phyloP scores from a whole-genome alignment of 2,329 filamentous ascomycete species.

The Paecilomyces fulvus region DNA sequence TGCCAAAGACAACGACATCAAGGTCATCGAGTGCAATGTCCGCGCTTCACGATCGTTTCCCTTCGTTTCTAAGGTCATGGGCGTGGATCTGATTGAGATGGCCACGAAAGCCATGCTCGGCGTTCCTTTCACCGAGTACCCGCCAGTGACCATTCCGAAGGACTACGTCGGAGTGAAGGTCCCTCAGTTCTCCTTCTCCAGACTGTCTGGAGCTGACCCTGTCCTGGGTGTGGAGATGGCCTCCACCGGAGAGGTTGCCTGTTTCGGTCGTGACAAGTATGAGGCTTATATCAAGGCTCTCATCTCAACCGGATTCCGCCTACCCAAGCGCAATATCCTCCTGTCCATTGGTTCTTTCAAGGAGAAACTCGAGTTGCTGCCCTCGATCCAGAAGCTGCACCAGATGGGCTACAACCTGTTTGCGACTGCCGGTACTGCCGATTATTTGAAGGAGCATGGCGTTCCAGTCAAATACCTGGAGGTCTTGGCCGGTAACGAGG shows the following conservation, averaged over 20 bases:
- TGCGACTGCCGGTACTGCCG: slow-evolving; percentile 90
- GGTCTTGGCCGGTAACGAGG: slow-evolving; percentile 66
- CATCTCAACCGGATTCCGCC: slow-evolving; percentile 89
- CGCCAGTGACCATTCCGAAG: slow-evolving; percentile 62
- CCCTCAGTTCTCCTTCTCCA: slow-evolving; percentile 97
- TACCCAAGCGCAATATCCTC: slow-evolving; percentile 91
- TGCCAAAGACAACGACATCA: slow-evolving; percentile 98
- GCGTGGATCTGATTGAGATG: slow-evolving; percentile 95
- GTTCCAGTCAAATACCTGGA: slow-evolving; percentile 92
- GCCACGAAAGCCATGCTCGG: slow-evolving; percentile 95
- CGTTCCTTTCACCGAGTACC: slow-evolving; percentile 73
- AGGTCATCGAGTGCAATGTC: slow-evolving; percentile 99
- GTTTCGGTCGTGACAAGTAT: slow-evolving; percentile 90
- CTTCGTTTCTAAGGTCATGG: slow-evolving; percentile 98
- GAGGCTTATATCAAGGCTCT: slow-evolving; percentile 96
- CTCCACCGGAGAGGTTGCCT: slow-evolving; percentile 95
- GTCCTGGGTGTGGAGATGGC: slow-evolving; percentile 98
- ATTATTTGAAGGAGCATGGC: slow-evolving; percentile 89
- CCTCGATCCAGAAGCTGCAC: slow-evolving; percentile 81
- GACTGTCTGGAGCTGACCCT: slow-evolving; percentile 89
- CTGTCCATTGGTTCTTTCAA: slow-evolving; percentile 95
- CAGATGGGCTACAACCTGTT: slow-evolving; percentile 92
- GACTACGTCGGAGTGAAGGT: slow-evolving; percentile 95
- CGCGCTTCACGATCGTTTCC: slow-evolving; percentile 93
- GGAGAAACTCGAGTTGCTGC: slow-evolving; percentile 95